These are phyloP conservation scores for Debaryomyces coudertii DNA, from an alignment of 1,139 yeast species.

Conservation along the genomic window DNA sequence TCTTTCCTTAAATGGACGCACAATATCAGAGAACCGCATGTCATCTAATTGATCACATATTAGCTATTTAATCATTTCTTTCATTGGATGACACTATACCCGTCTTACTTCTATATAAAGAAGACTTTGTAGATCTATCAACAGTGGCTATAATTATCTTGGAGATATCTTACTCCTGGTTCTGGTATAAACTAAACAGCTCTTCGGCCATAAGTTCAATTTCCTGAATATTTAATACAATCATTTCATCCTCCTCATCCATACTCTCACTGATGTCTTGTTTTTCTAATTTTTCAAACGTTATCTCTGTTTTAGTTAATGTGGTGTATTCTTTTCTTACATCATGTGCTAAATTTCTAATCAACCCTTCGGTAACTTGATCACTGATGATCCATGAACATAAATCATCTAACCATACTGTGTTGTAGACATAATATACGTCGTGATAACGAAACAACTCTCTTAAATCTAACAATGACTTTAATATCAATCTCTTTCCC, in stretches of 20 bases:
- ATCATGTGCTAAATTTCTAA: slow-evolving; percentile 71
- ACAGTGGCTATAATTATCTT: no score
- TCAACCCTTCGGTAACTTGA: slow-evolving; percentile 47
- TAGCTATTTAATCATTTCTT: no score
- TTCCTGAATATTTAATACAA: slow-evolving; percentile 47
- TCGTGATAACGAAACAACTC: slow-evolving; percentile 85
- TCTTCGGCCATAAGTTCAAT: slow-evolving; percentile 60
- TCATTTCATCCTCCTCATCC: slow-evolving; percentile 38
- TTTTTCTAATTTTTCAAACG: slow-evolving; percentile 41
- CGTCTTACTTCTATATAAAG: no score
- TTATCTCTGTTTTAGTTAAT: slow-evolving; percentile 32
- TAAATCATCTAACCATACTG: slow-evolving; percentile 78
- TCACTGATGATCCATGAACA: slow-evolving; percentile 76
- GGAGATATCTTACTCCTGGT: neutral
- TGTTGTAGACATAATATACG: slow-evolving; percentile 84
- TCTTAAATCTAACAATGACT: slow-evolving; percentile 59
- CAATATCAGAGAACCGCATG: no score
- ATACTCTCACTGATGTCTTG: slow-evolving; percentile 22
- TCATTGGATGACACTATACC: no score
- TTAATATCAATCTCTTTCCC: slow-evolving; percentile 70
- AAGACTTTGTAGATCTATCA: no score
- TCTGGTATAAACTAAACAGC: slow-evolving; percentile 36
- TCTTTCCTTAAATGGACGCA: no score
- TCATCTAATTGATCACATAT: no score
- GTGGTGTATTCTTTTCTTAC: slow-evolving; percentile 39